These are phyloP conservation scores for Penicillium daleae DNA, from an alignment of 495 filamentous ascomycete species.

Conservation along the genomic window DNA sequence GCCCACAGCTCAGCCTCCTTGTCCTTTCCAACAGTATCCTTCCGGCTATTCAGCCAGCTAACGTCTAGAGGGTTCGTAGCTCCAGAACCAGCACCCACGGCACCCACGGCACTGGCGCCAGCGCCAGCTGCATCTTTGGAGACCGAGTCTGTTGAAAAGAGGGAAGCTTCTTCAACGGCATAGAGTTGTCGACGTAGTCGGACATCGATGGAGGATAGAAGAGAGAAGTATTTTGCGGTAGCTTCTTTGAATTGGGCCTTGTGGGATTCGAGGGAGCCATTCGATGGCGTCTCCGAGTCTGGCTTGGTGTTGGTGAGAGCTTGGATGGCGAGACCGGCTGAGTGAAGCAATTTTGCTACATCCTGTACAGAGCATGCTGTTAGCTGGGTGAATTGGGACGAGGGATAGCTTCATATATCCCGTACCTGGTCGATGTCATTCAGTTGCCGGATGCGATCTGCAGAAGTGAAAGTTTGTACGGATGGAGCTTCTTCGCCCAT, in stretches of 20 bases:
- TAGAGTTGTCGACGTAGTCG: constrained; percentile 76
- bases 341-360: constrained; percentile 64
- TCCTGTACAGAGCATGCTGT: constrained; percentile 40
- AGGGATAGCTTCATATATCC: neutral
- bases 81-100: constrained; percentile 18
- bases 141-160: constrained; percentile 56
- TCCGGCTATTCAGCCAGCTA: constrained; percentile 82
- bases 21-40: constrained; percentile 72
- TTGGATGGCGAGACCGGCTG: constrained; percentile 69
- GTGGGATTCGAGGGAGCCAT: constrained; percentile 53
- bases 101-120: constrained; percentile 21
- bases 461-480: constrained; percentile 55
- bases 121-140: constrained; percentile 29
- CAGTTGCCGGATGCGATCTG: constrained; percentile 77
- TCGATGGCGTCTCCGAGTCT: constrained; percentile 27
- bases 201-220: constrained; percentile 70
- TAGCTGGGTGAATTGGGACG: neutral
- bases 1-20: constrained; percentile 81
- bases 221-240: constrained; percentile 68
- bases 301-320: constrained; percentile 61
- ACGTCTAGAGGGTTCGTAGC: constrained; percentile 63
- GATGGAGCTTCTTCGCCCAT: constrained; percentile 22
- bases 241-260: constrained; percentile 62
- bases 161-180: constrained; percentile 75
- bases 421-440: constrained; percentile 72